A percentile compares a stretch with the other conserved stretches of the same genome.
Conservation (phyloP, 345 rosid genomes). For the Erucastrum elatum region DNA sequence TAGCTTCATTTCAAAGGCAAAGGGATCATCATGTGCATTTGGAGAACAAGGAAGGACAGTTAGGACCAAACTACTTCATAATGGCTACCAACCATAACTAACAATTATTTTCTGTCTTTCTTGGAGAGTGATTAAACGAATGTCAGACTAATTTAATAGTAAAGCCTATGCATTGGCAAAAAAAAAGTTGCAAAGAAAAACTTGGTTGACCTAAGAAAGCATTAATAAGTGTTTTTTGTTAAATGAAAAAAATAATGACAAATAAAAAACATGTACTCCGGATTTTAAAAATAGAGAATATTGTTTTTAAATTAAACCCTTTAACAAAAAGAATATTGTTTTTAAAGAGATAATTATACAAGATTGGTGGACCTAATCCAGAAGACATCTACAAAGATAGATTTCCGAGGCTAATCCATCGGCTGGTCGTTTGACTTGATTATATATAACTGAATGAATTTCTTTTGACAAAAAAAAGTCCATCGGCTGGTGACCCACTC, state of each 20-base stretch:
- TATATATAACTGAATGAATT: no score
- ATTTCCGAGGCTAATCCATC: slow-evolving; percentile 17
- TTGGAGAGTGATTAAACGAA: background rate
- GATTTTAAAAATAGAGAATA: no score
- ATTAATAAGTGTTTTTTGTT: background rate
- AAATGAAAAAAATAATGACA: background rate
- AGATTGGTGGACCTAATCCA: slow-evolving; percentile 27
- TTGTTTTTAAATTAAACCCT: no score
- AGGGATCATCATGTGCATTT: background rate
- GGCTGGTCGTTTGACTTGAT: background rate
- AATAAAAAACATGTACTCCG: no score
- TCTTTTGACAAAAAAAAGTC: no score
- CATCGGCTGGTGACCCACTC: slow-evolving; percentile 6
- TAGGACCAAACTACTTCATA: slow-evolving; percentile 28
- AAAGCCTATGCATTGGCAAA: background rate
- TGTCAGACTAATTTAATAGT: background rate
- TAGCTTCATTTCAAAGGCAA: slow-evolving; percentile 25
- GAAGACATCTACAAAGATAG: slow-evolving; percentile 17
- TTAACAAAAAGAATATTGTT: no score
- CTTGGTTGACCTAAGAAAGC: background rate
- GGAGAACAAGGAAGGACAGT: slow-evolving; percentile 23
- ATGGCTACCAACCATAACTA: slow-evolving; percentile 34
- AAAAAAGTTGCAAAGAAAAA: background rate
- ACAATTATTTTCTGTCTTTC: background rate
- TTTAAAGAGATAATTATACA: background rate